These are phyloP conservation scores for Kregervanrija delftensis DNA, from an alignment of 805 yeast species.

Conservation along the genomic window DNA sequence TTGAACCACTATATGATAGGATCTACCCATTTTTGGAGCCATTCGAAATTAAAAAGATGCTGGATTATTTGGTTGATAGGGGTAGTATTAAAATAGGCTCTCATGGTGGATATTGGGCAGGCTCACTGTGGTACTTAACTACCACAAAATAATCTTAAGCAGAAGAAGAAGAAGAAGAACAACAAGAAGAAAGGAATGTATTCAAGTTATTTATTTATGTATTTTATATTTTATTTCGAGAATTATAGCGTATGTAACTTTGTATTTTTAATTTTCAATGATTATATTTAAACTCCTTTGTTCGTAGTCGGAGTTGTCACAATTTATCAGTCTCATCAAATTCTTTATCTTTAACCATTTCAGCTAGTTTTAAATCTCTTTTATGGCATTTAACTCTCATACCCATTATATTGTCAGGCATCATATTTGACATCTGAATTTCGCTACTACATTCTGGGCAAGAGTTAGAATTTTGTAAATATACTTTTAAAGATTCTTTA, in stretches of 20 bases:
- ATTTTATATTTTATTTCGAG: background rate
- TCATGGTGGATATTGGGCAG: constrained; percentile 36
- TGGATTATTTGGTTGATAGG: constrained; percentile 41
- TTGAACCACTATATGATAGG: constrained; percentile 15
- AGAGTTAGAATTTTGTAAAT: constrained; percentile 19
- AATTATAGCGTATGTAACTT: background rate
- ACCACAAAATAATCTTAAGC: background rate
- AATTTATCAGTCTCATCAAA: constrained; percentile 7
- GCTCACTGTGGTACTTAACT: constrained; percentile 36
- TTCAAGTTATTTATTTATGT: background rate
- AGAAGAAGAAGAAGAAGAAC: too few species aligned
- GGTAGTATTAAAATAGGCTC: constrained; percentile 29
- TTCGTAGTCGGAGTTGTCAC: constrained; percentile 1
- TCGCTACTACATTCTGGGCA: constrained; percentile 55
- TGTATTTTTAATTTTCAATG: constrained; percentile 1
- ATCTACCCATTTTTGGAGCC: constrained; percentile 28
- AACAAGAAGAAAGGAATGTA: background rate
- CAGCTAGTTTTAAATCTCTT: constrained; percentile 7
- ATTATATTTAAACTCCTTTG: background rate
- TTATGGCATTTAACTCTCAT: constrained; percentile 9
- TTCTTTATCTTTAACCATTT: constrained; percentile 2
- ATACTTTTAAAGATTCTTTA: constrained; percentile 33
- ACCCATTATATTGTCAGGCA: constrained; percentile 13
- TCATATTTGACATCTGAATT: background rate
- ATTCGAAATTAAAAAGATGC: constrained; percentile 31